Conservation (phyloP, 331 rosid species). For the Quercus tomentella region DNA sequence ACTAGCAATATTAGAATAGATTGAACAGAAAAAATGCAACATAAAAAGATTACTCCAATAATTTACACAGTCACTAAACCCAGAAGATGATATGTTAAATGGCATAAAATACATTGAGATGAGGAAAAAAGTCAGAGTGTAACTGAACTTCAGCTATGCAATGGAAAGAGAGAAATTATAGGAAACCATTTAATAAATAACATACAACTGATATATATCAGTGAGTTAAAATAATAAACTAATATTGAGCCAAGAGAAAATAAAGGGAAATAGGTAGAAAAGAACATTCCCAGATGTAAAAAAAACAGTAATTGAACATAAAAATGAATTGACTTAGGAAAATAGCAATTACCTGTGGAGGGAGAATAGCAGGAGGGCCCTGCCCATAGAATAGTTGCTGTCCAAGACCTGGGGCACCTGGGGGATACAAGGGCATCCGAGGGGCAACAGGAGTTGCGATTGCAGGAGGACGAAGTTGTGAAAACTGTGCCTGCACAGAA, state of each 20-base stretch:
- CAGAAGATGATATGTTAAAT: too few relatives aligned
- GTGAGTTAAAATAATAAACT: background rate
- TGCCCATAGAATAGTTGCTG: slow-evolving; percentile 47
- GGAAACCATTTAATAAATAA: background rate
- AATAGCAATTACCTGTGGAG: slow-evolving; percentile 29
- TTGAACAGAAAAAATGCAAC: background rate
- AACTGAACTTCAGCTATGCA: background rate
- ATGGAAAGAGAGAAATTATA: background rate
- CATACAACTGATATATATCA: background rate
- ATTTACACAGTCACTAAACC: background rate
- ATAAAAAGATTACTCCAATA: background rate
- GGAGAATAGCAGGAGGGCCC: slow-evolving; percentile 41
- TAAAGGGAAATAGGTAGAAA: background rate
- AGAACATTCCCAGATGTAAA: background rate
- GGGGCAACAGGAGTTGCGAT: slow-evolving; percentile 38
- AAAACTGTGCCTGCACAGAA: slow-evolving; percentile 34
- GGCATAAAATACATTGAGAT: background rate
- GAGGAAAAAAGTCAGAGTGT: background rate
- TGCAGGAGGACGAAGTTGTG: slow-evolving; percentile 35
- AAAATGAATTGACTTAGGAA: background rate
- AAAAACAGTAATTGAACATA: background rate
- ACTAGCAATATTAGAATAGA: background rate
- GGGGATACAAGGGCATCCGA: slow-evolving; percentile 43
- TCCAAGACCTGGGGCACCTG: slow-evolving; percentile 43
- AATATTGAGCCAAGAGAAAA: background rate